Base-by-base conservation (phyloP, 257 asterid genomes). In the Nemophila menziesii region DNA sequence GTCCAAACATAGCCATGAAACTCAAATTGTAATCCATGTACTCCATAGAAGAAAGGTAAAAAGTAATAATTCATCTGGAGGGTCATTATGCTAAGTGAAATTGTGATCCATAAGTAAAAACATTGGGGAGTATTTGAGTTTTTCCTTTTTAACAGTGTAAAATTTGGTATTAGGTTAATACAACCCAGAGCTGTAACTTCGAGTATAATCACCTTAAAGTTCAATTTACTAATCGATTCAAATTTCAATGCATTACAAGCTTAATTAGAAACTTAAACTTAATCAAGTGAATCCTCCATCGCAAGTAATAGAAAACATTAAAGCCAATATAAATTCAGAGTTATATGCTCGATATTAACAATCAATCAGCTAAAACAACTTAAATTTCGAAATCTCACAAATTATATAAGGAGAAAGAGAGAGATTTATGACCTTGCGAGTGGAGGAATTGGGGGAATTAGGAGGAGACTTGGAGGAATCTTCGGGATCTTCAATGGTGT, bases 361-460 rank as follows among this genome's bases (percentile, higher is more conserved):
- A 29, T 29, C 7, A 29, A 2, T 29, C 36, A n/a, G n/a, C n/a
- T n/a, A n/a, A n/a, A n/a, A n/a, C 36, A 29, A 2, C 1, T 29
- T 29, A 29, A 29, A 29, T 13, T 29, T 29, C 36, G 36, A 29
- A 29, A 3, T 10, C 36, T 29, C 9, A 3, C 2, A 29, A 29
- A 29, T 29, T 7, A 10, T 3, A 29, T 29, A n/a, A 43, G 20
- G 39, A 0, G 26, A 26, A 33, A 8, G 17, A 43, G 12, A 11
- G 22, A 13, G 14, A 19, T 13, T 47, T 14, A 11, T 44, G 45
- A 80, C 93, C 89, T 80, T 72, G 49, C 93, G 80, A 44, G 89
- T 77, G 38, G 93, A 80, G 50, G 89, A 77, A 62, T 60, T 77
- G 56, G 93, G 85, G 29, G 93, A 74, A 54, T 45, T 66, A 20